Evolutionary conservation across 805 yeast species (phyloP).

Genomic region (Cyberlindnera lachancei): DNA sequence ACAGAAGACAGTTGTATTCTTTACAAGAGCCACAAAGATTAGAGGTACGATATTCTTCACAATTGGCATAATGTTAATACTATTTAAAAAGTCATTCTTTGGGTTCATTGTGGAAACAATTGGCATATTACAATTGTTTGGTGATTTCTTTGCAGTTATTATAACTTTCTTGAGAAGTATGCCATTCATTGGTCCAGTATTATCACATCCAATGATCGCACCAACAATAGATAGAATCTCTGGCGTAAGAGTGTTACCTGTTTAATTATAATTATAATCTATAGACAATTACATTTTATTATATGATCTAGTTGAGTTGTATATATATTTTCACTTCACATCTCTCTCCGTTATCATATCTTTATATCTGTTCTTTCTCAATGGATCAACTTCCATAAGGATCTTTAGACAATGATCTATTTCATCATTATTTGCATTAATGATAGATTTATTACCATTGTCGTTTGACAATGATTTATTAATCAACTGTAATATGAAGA

Average conservation of each 20-base stretch:
- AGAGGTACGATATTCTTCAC: constrained; percentile 80
- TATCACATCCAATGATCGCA: constrained; percentile 75
- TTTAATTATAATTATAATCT: constrained; percentile 30
- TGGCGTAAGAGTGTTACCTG: constrained; percentile 62
- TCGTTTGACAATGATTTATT: constrained; percentile 12
- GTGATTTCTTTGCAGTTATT: constrained; percentile 84
- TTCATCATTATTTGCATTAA: no score
- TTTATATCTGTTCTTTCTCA: constrained; percentile 52
- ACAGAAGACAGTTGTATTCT: constrained; percentile 71
- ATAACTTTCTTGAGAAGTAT: constrained; percentile 79
- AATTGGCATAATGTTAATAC: constrained; percentile 67
- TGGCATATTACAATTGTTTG: constrained; percentile 88
- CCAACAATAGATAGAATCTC: constrained; percentile 56
- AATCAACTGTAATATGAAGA: constrained; percentile 35
- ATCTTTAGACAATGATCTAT: constrained; percentile 30
- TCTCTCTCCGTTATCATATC: no score
- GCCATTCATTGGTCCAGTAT: constrained; percentile 80
- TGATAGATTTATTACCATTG: no score
- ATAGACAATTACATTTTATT: no score
- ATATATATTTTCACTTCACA: background rate
- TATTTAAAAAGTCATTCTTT: constrained; percentile 66
- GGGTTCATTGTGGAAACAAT: constrained; percentile 82
- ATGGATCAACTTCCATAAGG: constrained; percentile 53
- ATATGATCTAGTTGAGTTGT: no score
- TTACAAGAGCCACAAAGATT: constrained; percentile 79